Evolutionary conservation across 108 stramenopile species (phyloP).

Genomic region (Fragilaria radians): DNA sequence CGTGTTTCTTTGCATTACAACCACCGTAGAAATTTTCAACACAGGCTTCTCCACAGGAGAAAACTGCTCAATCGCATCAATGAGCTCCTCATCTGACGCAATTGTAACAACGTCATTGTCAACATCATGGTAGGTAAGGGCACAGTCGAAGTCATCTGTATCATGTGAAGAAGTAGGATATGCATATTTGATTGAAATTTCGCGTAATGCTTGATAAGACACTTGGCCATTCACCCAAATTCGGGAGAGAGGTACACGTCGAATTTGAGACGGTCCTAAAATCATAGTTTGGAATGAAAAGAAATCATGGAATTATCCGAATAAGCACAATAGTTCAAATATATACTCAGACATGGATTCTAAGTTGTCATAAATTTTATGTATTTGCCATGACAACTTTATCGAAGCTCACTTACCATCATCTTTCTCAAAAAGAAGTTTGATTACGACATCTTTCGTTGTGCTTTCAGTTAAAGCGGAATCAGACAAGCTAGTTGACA

Average conservation of each 20-base stretch:
- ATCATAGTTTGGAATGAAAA: conserved; percentile 4
- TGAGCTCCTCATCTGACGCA: conserved; percentile 53
- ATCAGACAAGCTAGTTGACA: too few relatives aligned
- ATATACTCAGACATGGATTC: too few relatives aligned
- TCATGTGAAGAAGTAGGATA: conserved; percentile 15
- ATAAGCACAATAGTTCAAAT: too few relatives aligned
- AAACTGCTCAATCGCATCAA: conserved; percentile 62
- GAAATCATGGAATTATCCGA: too few relatives aligned
- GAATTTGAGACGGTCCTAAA: conserved; percentile 37
- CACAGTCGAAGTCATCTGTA: conserved; percentile 8
- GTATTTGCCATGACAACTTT: too few relatives aligned
- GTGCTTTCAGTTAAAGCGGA: too few relatives aligned
- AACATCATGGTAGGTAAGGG: conserved; percentile 60
- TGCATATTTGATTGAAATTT: conserved; percentile 27
- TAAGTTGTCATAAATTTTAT: too few relatives aligned
- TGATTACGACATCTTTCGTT: too few relatives aligned
- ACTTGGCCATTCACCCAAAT: conserved; percentile 29
- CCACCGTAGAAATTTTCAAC: conserved; percentile 38
- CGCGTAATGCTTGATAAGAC: conserved; percentile 43
- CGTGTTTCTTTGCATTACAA: background rate
- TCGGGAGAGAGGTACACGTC: conserved; percentile 49
- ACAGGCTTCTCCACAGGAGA: conserved; percentile 18
- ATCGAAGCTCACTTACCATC: too few relatives aligned
- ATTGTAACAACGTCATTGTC: conserved; percentile 68
- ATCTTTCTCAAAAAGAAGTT: too few relatives aligned